These are phyloP conservation scores for Discostella stelligeroides DNA, from an alignment of 108 stramenopile species.

Conservation along the genomic window DNA sequence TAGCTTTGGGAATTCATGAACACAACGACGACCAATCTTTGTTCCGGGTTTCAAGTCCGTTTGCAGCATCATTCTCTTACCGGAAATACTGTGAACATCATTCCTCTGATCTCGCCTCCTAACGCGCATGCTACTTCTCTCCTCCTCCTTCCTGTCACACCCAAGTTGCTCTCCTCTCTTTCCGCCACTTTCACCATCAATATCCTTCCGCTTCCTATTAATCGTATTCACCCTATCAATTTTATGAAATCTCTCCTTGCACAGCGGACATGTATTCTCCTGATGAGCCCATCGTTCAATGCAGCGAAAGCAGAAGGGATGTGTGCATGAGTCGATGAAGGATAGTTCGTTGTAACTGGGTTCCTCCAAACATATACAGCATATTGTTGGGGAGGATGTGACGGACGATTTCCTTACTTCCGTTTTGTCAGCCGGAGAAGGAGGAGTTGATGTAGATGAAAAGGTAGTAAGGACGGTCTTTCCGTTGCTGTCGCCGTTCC, in stretches of 20 bases:
- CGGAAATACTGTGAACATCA: conserved; percentile 40
- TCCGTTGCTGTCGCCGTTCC: no score
- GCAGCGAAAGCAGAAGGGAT: conserved; percentile 85
- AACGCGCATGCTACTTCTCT: conserved; percentile 66
- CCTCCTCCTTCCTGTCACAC: conserved; percentile 16
- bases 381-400: conserved; percentile 23
- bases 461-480: no score
- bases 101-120: conserved; percentile 69
- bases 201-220: conserved; percentile 17
- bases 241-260: conserved; percentile 80
- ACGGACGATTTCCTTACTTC: no score
- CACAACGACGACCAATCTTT: neutral
- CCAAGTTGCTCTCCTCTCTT: neutral
- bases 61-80: conserved; percentile 12
- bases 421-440: neutral
- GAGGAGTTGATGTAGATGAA: no score
- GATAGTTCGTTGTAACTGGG: conserved; percentile 64
- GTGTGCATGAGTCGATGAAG: conserved; percentile 72
- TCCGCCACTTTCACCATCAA: conserved; percentile 7
- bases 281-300: conserved; percentile 86
- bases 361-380: conserved; percentile 81
- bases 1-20: neutral
- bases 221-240: conserved; percentile 68
- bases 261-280: conserved; percentile 89
- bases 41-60: no score